A percentile compares a stretch with the other conserved stretches of the same genome.
Evolutionary conservation across 2,329 filamentous ascomycete species (phyloP).

Genomic region (Tolypocladium ophioglossoides): DNA sequence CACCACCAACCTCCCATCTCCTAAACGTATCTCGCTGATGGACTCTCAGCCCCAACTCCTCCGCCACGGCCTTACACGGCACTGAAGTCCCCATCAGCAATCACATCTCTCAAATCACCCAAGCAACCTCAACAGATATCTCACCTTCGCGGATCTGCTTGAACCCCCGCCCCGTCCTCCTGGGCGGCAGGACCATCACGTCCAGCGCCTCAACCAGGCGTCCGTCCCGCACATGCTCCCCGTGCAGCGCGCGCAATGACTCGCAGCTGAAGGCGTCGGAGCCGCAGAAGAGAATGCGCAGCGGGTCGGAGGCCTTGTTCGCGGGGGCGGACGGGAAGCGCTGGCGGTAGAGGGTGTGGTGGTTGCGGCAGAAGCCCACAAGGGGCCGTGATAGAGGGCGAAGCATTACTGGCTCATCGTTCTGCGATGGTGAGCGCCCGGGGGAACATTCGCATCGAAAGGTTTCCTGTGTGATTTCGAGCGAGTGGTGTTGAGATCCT

Average conservation of each 20-base stretch:
- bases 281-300: conserved; percentile 87
- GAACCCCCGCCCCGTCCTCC: conserved; percentile 64
- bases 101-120: not conserved
- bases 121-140: conserved; percentile 5
- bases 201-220: conserved; percentile 64
- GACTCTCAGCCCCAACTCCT: conserved; percentile 51
- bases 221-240: conserved; percentile 42
- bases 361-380: conserved; percentile 4
- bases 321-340: conserved; percentile 9
- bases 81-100: conserved; percentile 33
- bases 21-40: conserved; percentile 76
- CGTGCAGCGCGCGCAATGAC: conserved; percentile 59
- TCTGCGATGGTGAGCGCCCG: not conserved
- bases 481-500: not conserved
- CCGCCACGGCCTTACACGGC: conserved; percentile 59
- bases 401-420: conserved; percentile 8
- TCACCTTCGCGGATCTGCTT: conserved; percentile 57
- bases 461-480: not conserved
- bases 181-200: conserved; percentile 73
- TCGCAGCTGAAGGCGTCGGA: conserved; percentile 83
- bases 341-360: conserved; percentile 4
- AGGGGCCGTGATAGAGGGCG: conserved; percentile 4
- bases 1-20: conserved; percentile 56
- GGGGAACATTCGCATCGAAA: not conserved
- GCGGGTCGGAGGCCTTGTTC: conserved; percentile 37